A percentile compares a stretch with the other conserved stretches of the same genome.
Conservation (phyloP, 371 early-diverging fungal genomes). For the Gilbertella persicaria region DNA sequence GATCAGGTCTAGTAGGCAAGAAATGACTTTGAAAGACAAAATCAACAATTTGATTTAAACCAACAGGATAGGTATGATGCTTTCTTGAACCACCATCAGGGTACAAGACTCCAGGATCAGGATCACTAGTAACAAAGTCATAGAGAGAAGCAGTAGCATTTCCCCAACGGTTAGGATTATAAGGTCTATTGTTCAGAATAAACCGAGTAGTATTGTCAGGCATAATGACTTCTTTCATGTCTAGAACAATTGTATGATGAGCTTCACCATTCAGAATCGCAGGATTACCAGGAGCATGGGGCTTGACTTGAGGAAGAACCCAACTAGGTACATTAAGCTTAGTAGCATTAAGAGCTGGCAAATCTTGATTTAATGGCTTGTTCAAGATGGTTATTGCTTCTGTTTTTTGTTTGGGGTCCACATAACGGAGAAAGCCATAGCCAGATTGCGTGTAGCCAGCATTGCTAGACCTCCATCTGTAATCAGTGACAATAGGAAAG, state of each 20-base stretch:
- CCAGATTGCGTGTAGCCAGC: conserved; percentile 12
- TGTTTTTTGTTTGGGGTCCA: too few species aligned
- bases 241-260: conserved; percentile 23
- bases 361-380: neutral
- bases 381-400: neutral
- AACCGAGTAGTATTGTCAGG: conserved; percentile 26
- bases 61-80: conserved; percentile 30
- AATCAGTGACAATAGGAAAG: conserved; percentile 25
- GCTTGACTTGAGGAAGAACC: conserved; percentile 5
- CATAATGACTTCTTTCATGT: conserved; percentile 1
- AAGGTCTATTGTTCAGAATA: conserved; percentile 14
- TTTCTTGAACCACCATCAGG: conserved; percentile 23
- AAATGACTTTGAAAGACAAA: conserved; percentile 35
- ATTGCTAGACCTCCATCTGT: neutral
- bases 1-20: neutral
- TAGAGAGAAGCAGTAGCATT: conserved; percentile 8
- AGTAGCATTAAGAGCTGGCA: neutral
- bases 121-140: neutral
- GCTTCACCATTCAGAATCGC: conserved; percentile 6
- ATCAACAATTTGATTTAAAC: conserved; percentile 30
- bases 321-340: conserved; percentile 5
- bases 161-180: conserved; percentile 14
- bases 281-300: neutral
- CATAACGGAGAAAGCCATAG: conserved; percentile 20
- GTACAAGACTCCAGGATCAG: neutral